A percentile compares a stretch with the other conserved stretches of the same genome.
Conservation (phyloP, 306 rosid genomes). For the Ormosia emarginata region DNA sequence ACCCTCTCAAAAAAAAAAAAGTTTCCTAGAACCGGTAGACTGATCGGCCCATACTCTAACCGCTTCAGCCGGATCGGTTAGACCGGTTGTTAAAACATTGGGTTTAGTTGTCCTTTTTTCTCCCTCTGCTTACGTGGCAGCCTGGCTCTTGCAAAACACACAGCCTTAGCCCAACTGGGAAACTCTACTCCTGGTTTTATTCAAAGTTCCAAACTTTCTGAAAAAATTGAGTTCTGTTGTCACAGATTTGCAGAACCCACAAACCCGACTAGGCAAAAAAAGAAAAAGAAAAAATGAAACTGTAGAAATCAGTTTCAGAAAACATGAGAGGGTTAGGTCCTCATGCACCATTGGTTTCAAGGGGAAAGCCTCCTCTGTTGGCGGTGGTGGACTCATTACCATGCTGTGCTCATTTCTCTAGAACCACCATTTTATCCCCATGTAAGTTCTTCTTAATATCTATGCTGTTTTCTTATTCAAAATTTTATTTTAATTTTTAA, state of each 20-base stretch:
- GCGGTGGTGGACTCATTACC: conserved; percentile 55
- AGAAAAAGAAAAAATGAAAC: conserved; percentile 32
- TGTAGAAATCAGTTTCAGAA: conserved; percentile 26
- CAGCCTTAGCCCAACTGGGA: not conserved
- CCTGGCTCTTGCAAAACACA: not conserved
- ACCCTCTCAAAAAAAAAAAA: too few species aligned
- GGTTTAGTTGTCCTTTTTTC: not conserved
- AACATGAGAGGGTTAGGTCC: conserved; percentile 67
- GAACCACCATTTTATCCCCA: conserved; percentile 21
- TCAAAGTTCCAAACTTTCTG: not conserved
- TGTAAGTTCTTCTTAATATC: conserved; percentile 46
- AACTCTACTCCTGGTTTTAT: not conserved
- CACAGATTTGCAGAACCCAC: conserved; percentile 11
- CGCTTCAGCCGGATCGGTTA: too few species aligned
- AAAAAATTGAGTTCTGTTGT: not conserved
- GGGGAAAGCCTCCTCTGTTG: conserved; percentile 66
- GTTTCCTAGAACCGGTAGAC: too few species aligned
- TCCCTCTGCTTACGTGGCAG: not conserved
- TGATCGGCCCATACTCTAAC: too few species aligned
- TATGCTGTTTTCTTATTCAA: not conserved
- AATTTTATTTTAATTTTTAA: not conserved
- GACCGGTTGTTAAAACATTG: too few species aligned
- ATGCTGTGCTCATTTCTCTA: conserved; percentile 32
- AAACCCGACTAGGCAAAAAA: not conserved
- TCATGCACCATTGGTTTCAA: conserved; percentile 53